These are phyloP conservation scores for Phaffia rhodozyma DNA, from an alignment of 1,284 basidiomycete species.

Conservation along the genomic window DNA sequence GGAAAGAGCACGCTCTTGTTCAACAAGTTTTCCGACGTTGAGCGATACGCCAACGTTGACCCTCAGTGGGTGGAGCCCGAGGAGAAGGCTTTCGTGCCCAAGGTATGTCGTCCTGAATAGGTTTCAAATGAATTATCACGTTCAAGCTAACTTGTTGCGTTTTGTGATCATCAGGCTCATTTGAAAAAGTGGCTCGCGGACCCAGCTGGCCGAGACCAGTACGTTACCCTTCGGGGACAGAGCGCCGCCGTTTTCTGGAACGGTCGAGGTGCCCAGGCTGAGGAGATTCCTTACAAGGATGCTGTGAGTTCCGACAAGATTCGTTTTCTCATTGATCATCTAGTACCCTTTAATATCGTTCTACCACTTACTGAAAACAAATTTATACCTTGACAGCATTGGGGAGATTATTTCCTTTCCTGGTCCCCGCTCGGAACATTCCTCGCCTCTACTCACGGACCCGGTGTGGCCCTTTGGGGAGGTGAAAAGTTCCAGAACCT, in stretches of 20 bases:
- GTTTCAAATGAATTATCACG: too few relatives aligned
- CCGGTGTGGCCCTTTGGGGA: conserved; percentile 93
- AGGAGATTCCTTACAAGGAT: conserved; percentile 46
- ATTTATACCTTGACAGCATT: conserved; percentile 45
- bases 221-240: conserved; percentile 84
- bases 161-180: conserved; percentile 56
- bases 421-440: conserved; percentile 97
- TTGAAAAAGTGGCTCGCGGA: conserved; percentile 91
- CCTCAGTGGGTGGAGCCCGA: conserved; percentile 49
- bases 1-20: conserved; percentile 81
- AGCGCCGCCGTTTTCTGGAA: conserved; percentile 91
- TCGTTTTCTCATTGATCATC: neutral
- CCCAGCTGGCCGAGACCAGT: conserved; percentile 84
- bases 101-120: conserved; percentile 44
- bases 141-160: too few relatives aligned
- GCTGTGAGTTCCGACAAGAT: conserved; percentile 19
- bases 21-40: conserved; percentile 87
- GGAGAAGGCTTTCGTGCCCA: conserved; percentile 56
- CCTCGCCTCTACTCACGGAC: conserved; percentile 84
- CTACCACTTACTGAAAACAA: neutral
- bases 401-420: conserved; percentile 94
- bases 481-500: conserved; percentile 70
- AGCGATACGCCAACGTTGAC: conserved; percentile 64
- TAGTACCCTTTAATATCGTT: conserved; percentile 15
- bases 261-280: conserved; percentile 75